Base-by-base conservation (phyloP, 257 asterid species). In the Lantana camara region DNA sequence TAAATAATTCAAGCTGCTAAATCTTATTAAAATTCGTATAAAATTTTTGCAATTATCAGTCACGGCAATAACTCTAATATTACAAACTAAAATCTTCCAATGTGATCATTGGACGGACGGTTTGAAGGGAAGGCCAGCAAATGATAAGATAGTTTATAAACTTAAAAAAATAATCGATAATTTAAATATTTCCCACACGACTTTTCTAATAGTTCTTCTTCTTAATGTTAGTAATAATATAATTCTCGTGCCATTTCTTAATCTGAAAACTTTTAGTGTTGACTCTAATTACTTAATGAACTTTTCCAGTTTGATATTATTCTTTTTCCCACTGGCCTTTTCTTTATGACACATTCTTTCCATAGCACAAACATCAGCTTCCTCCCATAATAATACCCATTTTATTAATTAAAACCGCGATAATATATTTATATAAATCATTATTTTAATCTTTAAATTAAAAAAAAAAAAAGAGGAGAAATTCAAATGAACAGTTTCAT, bases 351-450 rank as follows among this genome's bases (percentile, higher is more conserved):
- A 41, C 5, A 41, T 14, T 7, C 8, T 37, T 37, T 11, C 44
- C 3, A 37, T 37, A 2, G 32, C 4, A 29, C 49, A 42, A 41
- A 11, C 47, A 49, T 21, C 49, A 44, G 72, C 59, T 34, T 12
- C 72, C 64, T 32, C 5, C 37, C 37, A 17, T 10, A 53, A 5
- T n/a, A 19, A 56, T 57, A 67, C 34, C 40, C n/a, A 53, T 22
- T 32, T 42, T 5, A 32, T 53, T 66, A 53, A 48, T 53, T 35
- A 14, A 52, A 41, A 32, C 20, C 7, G 9, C 4, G 20, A 66
- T 27, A 30, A 55, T 2, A 6, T 4, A 3, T n/a, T n/a, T 27
- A 27, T 27, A 20, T 44, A 45, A 44, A 12, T 56, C 13, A 22
- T 44, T 8, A 13, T 24, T 55, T 35, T 4, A 41, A 1, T n/a